Conservation (phyloP, 768 basidiomycete species). For the Trametes elegans region DNA sequence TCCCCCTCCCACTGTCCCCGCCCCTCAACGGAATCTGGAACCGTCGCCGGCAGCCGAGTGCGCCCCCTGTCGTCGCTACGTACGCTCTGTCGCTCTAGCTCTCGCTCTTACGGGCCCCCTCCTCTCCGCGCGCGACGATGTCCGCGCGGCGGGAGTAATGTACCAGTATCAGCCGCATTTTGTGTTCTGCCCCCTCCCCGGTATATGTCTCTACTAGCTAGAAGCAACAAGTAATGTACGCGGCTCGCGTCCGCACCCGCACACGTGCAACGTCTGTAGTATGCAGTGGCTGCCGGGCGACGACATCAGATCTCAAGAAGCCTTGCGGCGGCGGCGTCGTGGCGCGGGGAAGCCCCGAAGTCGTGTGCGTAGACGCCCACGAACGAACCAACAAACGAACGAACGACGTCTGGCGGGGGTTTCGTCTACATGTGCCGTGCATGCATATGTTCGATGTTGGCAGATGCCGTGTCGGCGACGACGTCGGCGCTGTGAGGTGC, state of each 20-base stretch:
- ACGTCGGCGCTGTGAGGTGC: not conserved
- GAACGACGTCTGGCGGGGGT: not conserved
- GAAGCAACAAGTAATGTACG: slow-evolving; percentile 18
- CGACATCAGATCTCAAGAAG: not conserved
- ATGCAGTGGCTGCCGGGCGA: not conserved
- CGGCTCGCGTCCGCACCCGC: not conserved
- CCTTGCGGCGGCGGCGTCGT: not conserved
- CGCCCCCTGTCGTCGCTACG: not conserved
- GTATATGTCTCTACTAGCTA: slow-evolving; percentile 5
- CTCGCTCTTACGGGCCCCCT: slow-evolving; percentile 6
- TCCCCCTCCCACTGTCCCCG: no score
- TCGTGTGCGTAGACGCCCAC: not conserved
- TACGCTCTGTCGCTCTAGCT: slow-evolving; percentile 3
- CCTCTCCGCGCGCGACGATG: slow-evolving; percentile 10
- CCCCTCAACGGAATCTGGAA: not conserved
- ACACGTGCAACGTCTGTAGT: not conserved
- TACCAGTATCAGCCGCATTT: slow-evolving; percentile 15
- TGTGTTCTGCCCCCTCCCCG: no score
- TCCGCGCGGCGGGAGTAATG: slow-evolving; percentile 16
- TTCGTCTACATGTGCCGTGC: not conserved
- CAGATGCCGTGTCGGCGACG: not conserved
- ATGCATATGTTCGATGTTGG: not conserved
- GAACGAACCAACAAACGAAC: no score
- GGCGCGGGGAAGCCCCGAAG: slow-evolving; percentile 3
- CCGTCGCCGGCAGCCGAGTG: not conserved